A percentile compares a stretch with the other conserved stretches of the same genome.
Conservation (phyloP, 2,329 filamentous ascomycete species). For the Hymenoscyphus salicellus region DNA sequence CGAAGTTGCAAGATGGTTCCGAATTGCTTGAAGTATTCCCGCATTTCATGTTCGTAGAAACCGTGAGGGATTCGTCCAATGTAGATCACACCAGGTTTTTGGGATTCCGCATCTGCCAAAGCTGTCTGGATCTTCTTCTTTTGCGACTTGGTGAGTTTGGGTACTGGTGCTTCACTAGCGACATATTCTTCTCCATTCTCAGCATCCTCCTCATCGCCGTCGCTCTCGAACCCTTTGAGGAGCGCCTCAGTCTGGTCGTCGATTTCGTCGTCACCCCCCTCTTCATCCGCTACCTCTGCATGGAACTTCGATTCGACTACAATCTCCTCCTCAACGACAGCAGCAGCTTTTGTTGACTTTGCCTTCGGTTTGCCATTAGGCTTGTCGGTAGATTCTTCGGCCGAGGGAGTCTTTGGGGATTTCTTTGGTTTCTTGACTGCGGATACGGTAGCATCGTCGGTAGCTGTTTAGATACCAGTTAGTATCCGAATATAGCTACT, state of each 20-base stretch:
- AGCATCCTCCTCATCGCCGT: conserved; percentile 45
- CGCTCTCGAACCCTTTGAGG: conserved; percentile 54
- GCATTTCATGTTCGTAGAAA: conserved; percentile 97
- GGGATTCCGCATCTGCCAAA: conserved; percentile 42
- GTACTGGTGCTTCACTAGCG: conserved; percentile 37
- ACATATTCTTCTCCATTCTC: conserved; percentile 40
- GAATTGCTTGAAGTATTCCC: conserved; percentile 90
- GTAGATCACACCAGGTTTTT: conserved; percentile 77
- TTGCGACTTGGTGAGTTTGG: conserved; percentile 45
- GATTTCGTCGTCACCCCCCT: conserved; percentile 33
- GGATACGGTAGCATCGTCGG: conserved; percentile 31
- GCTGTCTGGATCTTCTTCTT: conserved; percentile 48
- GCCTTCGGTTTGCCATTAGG: conserved; percentile 15
- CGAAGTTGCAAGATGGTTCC: conserved; percentile 74
- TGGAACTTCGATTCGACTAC: conserved; percentile 19
- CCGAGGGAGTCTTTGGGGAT: conserved; percentile 13
- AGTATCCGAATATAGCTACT: not conserved
- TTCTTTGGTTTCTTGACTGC: conserved; percentile 37
- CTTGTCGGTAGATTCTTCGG: conserved; percentile 34
- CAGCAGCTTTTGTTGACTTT: conserved; percentile 23
- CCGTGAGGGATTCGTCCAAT: conserved; percentile 88
- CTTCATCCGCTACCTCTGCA: conserved; percentile 20
- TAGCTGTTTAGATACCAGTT: conserved; percentile 18
- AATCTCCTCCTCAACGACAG: conserved; percentile 18
- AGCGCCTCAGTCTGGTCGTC: conserved; percentile 54